Base-by-base conservation (phyloP, 139 green algal species). In the Tetraselmis striata region DNA sequence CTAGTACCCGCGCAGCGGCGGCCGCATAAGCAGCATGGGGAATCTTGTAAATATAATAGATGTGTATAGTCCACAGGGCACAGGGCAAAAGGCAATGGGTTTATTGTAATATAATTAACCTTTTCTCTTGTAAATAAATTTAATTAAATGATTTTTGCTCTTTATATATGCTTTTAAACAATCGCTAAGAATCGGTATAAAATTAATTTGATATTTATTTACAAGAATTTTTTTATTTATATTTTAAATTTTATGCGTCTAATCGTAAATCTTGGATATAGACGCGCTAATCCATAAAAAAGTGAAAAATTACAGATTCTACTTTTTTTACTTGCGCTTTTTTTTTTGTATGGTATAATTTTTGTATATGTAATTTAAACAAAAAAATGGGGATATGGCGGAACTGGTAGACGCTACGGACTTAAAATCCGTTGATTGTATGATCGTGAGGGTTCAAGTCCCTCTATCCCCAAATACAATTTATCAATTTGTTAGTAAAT, bases 61-160 rank as follows among this genome's bases (percentile, higher is more conserved):
- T n/a, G n/a, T n/a, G n/a, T n/a, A n/a, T n/a, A n/a, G n/a, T n/a
- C n/a, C n/a, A n/a, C n/a, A n/a, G n/a, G n/a, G n/a, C n/a, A n/a
- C n/a, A n/a, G n/a, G n/a, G n/a, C 32, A 75, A 26, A 75, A 32
- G n/a, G 22, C 76, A 77, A 77, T 24, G 28, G 28, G n/a, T 82
- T 32, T 82, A 84, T 79, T 79, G 83, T 84, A 30, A 85, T 83
- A 80, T 80, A 31, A 76, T 58, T 82, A 75, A 80, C 31, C 81
- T 89, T 81, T 85, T 81, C 77, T 79, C 81, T 84, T 89, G 79
- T 83, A 87, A 85, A 84, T 86, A 84, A 29, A 86, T 59, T 84
- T 84, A 75, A 85, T 84, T 29, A 32, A 87, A 82, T 78, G 83
- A 81, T 83, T 84, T 83, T 78, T 81, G 59, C 58, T 32, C 28